Base-by-base conservation (phyloP, 257 asterid genomes). In the Cordia subcordata region DNA sequence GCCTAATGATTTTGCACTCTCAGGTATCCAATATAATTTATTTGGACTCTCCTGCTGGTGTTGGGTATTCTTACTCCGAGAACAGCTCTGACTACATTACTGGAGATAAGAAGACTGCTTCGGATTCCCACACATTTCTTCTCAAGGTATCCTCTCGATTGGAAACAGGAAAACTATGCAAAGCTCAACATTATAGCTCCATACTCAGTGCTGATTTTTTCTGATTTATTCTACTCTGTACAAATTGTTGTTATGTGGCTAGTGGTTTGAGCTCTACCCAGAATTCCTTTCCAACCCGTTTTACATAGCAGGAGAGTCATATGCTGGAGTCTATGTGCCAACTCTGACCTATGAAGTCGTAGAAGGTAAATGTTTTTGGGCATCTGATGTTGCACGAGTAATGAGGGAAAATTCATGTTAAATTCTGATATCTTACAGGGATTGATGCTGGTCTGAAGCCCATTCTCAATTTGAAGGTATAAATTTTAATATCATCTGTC, bases 191-290 rank as follows among this genome's bases (percentile, higher is more conserved):
- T 33, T 22, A 58, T 4, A 18, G 58, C 21, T 45, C 49, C 20
- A 21, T 20, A 53, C 23, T 5, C 16, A 23, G 33, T 22, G 22
- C 53, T 52, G 2, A 20, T 55, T 51, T 39, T 14, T 60, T 44
- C 17, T 8, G 49, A 61, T 20, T 69, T 27, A 49, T 57, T 20
- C 21, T 52, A 39, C 10, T 32, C 35, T 53, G 11, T 35, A 2
- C 52, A 42, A 71, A 52, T 57, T 63, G 57, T 54, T 79, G 37
- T 68, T 38, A 42, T 68, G 18, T 72, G 59, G 46, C 58, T 70
- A 92, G 99, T 92, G 99, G 99, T 92, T 92, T 62, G 91, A 84
- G 74, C 86, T 88, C 68, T 92, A 86, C 67, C 83, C 95, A 0
- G 97, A 88, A 73, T 92, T 73, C 74, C 80, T 73, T 45, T 68